A percentile compares a stretch with the other conserved stretches of the same genome.
Conservation (phyloP, 768 basidiomycete genomes). For the Calvatia gigantea region DNA sequence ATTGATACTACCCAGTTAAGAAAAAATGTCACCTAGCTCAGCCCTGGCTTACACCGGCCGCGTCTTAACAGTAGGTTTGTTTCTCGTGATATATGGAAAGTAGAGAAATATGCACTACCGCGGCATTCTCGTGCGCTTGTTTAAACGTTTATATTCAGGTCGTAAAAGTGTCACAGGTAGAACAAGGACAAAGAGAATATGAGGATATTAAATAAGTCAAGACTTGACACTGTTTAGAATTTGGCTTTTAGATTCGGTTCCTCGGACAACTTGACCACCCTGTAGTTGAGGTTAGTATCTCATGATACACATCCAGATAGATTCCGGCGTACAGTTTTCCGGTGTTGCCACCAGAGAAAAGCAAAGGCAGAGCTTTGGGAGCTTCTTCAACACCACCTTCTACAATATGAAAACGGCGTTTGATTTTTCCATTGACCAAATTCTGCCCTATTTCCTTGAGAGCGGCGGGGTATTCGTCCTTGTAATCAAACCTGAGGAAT, state of each 20-base stretch:
- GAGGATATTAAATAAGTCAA: no score
- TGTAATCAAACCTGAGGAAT: conserved; percentile 70
- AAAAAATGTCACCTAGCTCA: no score
- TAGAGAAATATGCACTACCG: background rate
- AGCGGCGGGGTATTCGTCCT: conserved; percentile 52
- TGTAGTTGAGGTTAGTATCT: conserved; percentile 22
- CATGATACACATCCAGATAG: background rate
- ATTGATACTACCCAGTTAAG: no score
- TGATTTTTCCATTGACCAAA: conserved; percentile 66
- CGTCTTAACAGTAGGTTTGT: no score
- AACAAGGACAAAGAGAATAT: background rate
- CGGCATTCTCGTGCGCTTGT: no score
- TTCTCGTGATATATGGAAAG: no score
- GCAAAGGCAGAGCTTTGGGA: conserved; percentile 61
- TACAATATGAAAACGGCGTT: conserved; percentile 77
- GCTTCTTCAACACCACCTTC: conserved; percentile 70
- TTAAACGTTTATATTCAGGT: background rate
- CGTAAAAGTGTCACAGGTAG: no score
- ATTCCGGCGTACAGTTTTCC: conserved; percentile 60
- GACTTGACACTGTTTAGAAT: no score
- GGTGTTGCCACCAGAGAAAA: conserved; percentile 75
- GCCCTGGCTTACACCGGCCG: no score
- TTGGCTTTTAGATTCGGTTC: conserved; percentile 29
- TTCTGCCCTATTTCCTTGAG: conserved; percentile 52
- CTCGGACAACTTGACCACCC: conserved; percentile 58